Evolutionary conservation across 1,284 basidiomycete species (phyloP), one percentile per base, ranked within the genome.

Genomic region (Austroboletus niveus): DNA sequence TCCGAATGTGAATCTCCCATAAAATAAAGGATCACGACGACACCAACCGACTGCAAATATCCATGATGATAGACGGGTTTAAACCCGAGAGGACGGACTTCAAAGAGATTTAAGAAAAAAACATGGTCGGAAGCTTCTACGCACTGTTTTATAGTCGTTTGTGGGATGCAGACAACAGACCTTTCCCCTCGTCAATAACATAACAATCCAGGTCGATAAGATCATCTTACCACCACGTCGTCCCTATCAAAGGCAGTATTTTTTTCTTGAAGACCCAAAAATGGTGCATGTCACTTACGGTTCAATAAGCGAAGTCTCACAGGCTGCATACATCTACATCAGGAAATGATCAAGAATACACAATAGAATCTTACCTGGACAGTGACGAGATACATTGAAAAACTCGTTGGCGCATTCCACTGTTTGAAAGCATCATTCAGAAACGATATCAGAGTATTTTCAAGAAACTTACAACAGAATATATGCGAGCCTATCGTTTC

Each of bases 51-150:
- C 80, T 85, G 63, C 87, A 89, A 42, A 92, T 89, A 62, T 92
- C 89, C 43, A 91, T 69, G 47, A 92, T 84, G 29, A 79, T 78
- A 1, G 84, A 79, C 8, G 89, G 89, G 29, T 76, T 81, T 42
- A 92, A 64, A 1, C 89, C 89, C 15, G 89, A 91, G 39, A 92
- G 72, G 54, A 92, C 89, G n/a, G 89, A 92, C 89, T 92, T 47
- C 39, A 31, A 42, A 36, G 20, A 34, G 44, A 31, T 63, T 20
- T 55, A 56, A 15, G 31, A 36, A 39, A 43, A 43, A 55, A 58
- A 42, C 22, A 39, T 43, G 35, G 24, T n/a, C 15, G 46, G 56
- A 59, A 48, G 64, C 10, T 4, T 72, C 71, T 71, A 76, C 77
- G 70, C 65, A 81, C 85, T 47, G 89, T 92, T 73, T 91, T 92